phyloP scores from a whole-genome alignment of 306 rosid genomes.

The Medicago arabica region DNA sequence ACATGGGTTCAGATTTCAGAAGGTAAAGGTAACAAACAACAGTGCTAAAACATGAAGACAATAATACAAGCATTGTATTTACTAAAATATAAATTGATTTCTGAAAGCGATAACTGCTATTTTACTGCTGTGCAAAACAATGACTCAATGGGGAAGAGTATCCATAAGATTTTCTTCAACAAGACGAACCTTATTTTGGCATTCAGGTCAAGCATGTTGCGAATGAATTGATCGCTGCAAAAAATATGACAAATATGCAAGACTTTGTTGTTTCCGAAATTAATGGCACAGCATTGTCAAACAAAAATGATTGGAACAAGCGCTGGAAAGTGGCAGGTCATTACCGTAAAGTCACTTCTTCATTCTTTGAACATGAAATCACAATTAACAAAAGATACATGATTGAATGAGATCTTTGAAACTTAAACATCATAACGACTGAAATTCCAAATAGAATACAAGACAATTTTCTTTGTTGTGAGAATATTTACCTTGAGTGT shows the following conservation, averaged over 20 bases:
- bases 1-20: conserved; percentile 18
- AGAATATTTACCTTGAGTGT: conserved; percentile 61
- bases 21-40: neutral
- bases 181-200: conserved; percentile 64
- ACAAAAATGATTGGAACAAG: neutral
- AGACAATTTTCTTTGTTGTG: neutral
- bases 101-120: conserved; percentile 2
- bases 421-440: conserved; percentile 24
- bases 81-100: neutral
- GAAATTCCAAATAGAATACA: neutral
- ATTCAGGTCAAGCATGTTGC: conserved; percentile 64
- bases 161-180: conserved; percentile 8
- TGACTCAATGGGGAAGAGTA: neutral
- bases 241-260: neutral
- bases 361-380: conserved; percentile 51
- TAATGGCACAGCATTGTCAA: neutral
- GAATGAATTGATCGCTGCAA: conserved; percentile 67
- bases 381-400: conserved; percentile 36
- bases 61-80: conserved; percentile 10
- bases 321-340: conserved; percentile 2
- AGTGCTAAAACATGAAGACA: neutral
- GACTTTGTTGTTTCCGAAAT: conserved; percentile 1
- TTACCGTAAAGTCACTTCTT: conserved; percentile 62
- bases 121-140: neutral
- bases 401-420: conserved; percentile 1